phyloP scores from a whole-genome alignment of 805 yeast species.

The Wickerhamiella dianesei region DNA sequence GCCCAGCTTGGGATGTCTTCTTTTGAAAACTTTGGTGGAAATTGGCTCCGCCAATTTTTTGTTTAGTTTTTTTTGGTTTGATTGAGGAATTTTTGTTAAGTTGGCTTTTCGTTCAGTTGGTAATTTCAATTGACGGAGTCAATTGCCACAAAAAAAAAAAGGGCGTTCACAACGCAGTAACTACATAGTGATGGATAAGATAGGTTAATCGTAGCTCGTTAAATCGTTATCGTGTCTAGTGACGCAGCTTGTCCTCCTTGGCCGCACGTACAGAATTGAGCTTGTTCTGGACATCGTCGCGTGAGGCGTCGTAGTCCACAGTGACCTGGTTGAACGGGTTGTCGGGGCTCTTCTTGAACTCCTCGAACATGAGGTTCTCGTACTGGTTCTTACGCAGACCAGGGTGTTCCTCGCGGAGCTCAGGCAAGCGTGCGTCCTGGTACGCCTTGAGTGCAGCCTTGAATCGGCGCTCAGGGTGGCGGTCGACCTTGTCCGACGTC shows the following conservation, averaged over 20 bases:
- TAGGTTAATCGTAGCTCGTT: too few species aligned
- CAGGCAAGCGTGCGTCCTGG: conserved; percentile 61
- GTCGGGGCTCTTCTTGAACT: conserved; percentile 65
- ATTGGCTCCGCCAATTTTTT: too few species aligned
- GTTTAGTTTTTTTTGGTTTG: too few species aligned
- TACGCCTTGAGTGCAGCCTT: conserved; percentile 65
- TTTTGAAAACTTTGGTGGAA: too few species aligned
- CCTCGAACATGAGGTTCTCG: conserved; percentile 61
- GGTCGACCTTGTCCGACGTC: conserved; percentile 37
- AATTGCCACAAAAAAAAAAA: too few species aligned
- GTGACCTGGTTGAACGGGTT: conserved; percentile 77
- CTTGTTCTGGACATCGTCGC: conserved; percentile 35
- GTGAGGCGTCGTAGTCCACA: conserved; percentile 46
- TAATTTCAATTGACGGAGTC: too few species aligned
- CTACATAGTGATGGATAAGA: too few species aligned
- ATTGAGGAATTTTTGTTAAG: too few species aligned
- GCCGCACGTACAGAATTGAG: conserved; percentile 36
- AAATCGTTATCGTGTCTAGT: conserved; percentile 1
- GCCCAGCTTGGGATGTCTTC: too few species aligned
- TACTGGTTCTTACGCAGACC: conserved; percentile 70
- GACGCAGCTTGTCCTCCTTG: conserved; percentile 32
- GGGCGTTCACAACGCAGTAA: too few species aligned
- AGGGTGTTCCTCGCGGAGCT: conserved; percentile 58
- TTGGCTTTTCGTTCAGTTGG: too few species aligned
- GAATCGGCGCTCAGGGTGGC: conserved; percentile 81